Percentiles rank a stretch among this genome's conserved stretches.
phyloP scores from a whole-genome alignment of 1,139 yeast species.

The Blastobotrys petasosporus region DNA sequence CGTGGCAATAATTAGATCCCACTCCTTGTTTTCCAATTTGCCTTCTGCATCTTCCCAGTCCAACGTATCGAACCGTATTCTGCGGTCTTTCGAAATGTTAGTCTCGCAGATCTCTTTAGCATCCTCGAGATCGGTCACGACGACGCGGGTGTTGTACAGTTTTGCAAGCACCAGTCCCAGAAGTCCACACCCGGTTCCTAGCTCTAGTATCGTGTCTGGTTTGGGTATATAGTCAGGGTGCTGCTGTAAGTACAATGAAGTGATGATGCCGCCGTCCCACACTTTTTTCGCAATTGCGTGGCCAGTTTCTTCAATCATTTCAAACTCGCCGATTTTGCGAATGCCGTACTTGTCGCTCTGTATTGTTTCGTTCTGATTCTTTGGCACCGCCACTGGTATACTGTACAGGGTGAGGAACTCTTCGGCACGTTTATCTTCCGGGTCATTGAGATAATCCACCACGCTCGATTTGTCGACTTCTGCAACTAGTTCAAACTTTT shows the following conservation, averaged over 20 bases:
- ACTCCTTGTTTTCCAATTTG: slow-evolving; percentile 1
- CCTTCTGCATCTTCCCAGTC: slow-evolving; percentile 16
- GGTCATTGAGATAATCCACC: slow-evolving; percentile 10
- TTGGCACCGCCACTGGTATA: slow-evolving; percentile 2
- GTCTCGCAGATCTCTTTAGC: slow-evolving; percentile 24
- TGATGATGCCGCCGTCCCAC: slow-evolving; percentile 26
- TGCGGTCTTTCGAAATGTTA: slow-evolving; percentile 19
- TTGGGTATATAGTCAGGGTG: slow-evolving; percentile 6
- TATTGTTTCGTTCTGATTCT: not conserved
- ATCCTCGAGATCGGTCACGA: slow-evolving; percentile 27
- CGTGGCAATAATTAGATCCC: slow-evolving; percentile 28
- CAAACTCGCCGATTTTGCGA: slow-evolving; percentile 7
- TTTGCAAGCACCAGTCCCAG: slow-evolving; percentile 24
- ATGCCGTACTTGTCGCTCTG: slow-evolving; percentile 11
- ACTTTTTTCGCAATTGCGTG: slow-evolving; percentile 27
- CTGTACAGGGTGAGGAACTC: slow-evolving; percentile 8
- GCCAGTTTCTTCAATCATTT: slow-evolving; percentile 24
- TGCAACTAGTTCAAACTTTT: slow-evolving; percentile 4
- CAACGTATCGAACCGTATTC: slow-evolving; percentile 10
- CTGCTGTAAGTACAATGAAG: slow-evolving; percentile 10
- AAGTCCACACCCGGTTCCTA: slow-evolving; percentile 31
- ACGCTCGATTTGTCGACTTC: slow-evolving; percentile 6
- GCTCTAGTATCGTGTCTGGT: slow-evolving; percentile 21
- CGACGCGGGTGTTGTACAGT: slow-evolving; percentile 15
- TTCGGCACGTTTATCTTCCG: slow-evolving; percentile 6